Evolutionary conservation across 2,329 filamentous ascomycete genomes (phyloP), one percentile per base, ranked within the genome.

Genomic region (Epichloe glyceriae): DNA sequence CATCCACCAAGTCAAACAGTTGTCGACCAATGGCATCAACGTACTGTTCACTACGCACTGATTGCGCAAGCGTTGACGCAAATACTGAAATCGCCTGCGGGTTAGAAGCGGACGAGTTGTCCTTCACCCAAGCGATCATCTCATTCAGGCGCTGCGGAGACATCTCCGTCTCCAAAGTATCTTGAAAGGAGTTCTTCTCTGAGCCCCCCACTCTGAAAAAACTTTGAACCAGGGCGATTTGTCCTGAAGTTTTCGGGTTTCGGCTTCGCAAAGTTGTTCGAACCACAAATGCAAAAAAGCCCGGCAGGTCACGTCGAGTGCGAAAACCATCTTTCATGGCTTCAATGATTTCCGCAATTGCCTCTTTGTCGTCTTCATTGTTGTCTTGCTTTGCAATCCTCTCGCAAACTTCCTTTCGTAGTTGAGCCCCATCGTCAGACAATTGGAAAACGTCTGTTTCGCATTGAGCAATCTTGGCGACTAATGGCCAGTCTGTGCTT

Each of bases 231-330:
- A 71, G 0, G 66, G 64, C 2, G 63, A 67, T 6, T 46, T 56
- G 44, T 35, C 14, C 34, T 57, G 56, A 15, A 55, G 52, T 17
- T 64, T 59, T 38, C 60, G 56, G 43, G 61, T 57, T 50, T 70
- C 65, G 15, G 63, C 59, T 14, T 65, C 59, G 38, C 62, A 64
- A 2, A 75, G 62, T 51, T 73, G 67, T 41, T 64, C 57, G 46
- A 67, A 72, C 75, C 75, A 78, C 2, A 70, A 59, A 46, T 67
- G 67, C 53, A 77, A 53, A 51, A 51, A 77, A 78, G 5, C 66
- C 63, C 0, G 71, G 60, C 12, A 76, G 59, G 50, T 71, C 69
- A 49, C 73, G 70, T 11, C 64, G 67, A 5, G 63, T 69, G 7
- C 67, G 68, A 54, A 70, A 75, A 0, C 73, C 72, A 48, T 68